These are phyloP conservation scores for Cyberlindnera galapagoensis DNA, from an alignment of 805 yeast genomes.

Conservation along the genomic window DNA sequence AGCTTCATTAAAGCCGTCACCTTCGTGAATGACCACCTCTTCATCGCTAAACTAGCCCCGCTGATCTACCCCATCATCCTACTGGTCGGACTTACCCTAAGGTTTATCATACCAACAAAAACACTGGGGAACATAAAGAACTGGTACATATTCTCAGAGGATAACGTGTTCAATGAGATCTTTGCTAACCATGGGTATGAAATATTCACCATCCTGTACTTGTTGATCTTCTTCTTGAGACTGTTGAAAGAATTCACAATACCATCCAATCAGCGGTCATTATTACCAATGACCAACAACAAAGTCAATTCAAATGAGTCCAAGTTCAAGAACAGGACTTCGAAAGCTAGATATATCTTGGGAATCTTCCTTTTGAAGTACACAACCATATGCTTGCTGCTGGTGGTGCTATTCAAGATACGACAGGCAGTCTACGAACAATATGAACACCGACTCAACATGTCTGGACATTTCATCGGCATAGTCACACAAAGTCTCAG, in stretches of 20 bases:
- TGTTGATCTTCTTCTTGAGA: constrained; percentile 3
- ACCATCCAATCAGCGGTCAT: constrained; percentile 2
- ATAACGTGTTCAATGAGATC: constrained; percentile 10
- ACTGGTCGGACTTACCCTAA: constrained; percentile 1
- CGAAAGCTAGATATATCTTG: constrained; percentile 1
- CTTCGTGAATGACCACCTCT: neutral
- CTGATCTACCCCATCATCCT: constrained; percentile 1
- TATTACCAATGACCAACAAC: constrained; percentile 5
- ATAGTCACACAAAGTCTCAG: constrained; percentile 8
- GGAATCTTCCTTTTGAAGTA: neutral
- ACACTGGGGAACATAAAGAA: constrained; percentile 1
- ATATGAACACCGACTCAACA: constrained; percentile 1
- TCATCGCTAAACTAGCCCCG: neutral
- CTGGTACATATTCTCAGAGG: constrained; percentile 7
- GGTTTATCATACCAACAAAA: neutral
- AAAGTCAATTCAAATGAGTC: neutral
- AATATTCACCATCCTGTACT: constrained; percentile 8
- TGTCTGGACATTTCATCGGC: constrained; percentile 14
- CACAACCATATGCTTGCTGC: neutral
- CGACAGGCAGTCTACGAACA: neutral
- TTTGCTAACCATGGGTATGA: constrained; percentile 16
- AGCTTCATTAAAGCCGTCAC: neutral
- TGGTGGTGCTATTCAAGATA: neutral
- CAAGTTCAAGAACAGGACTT: neutral
- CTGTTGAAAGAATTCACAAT: constrained; percentile 4